phyloP scores from a whole-genome alignment of 805 yeast species.

The Millerozyma acaciae region DNA sequence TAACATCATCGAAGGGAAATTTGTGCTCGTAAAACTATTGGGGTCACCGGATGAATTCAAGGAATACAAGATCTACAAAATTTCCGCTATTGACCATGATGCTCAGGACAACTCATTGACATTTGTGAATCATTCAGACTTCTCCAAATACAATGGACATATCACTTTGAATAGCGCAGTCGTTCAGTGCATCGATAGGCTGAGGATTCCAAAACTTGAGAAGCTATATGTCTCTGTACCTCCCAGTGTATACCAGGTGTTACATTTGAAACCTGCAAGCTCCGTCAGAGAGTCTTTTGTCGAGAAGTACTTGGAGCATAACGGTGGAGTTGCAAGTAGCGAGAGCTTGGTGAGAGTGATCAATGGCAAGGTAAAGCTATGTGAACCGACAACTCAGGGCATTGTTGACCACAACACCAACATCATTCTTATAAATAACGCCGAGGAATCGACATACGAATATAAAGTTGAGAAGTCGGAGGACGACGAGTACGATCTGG shows the following conservation, averaged over 20 bases:
- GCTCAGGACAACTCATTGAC: constrained; percentile 28
- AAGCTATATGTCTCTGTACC: constrained; percentile 49
- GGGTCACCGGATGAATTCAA: constrained; percentile 38
- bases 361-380: constrained; percentile 50
- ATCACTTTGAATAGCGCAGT: constrained; percentile 42
- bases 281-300: constrained; percentile 32
- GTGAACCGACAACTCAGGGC: constrained; percentile 79
- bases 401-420: constrained; percentile 41
- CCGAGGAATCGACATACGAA: constrained; percentile 7
- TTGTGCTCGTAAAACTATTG: constrained; percentile 32
- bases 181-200: constrained; percentile 29
- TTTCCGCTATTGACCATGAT: constrained; percentile 23
- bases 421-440: constrained; percentile 47
- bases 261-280: constrained; percentile 27
- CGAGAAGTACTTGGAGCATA: constrained; percentile 17
- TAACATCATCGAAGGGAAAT: constrained; percentile 12
- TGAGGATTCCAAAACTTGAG: constrained; percentile 36
- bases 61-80: constrained; percentile 30
- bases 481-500: constrained; percentile 6
- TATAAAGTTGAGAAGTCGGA: constrained; percentile 7
- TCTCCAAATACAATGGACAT: constrained; percentile 28
- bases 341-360: constrained; percentile 42
- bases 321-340: constrained; percentile 31
- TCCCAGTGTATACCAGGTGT: constrained; percentile 30
- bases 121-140: constrained; percentile 35